Base-by-base conservation (phyloP, 352 stramenopile species). In the Blastocystis sp. region DNA sequence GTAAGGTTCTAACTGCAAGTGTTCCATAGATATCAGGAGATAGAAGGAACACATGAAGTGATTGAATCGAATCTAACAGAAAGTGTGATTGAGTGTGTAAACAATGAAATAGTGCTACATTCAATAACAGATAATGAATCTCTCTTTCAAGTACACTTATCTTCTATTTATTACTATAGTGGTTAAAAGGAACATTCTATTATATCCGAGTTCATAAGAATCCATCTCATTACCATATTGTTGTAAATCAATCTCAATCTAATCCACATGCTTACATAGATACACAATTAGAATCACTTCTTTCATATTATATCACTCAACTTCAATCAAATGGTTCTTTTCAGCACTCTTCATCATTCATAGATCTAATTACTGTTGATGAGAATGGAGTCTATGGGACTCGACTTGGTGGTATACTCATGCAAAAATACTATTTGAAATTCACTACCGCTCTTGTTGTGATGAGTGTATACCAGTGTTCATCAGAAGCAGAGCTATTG, bases 21-120 rank as follows among this genome's bases (percentile, higher is more conserved):
- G 69, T 51, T 12, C 21, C 21, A 35, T 29, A 80, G 69, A 58
- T 80, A 80, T 37, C 16, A 6, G n/a, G 29, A 35, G 21, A 21
- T 35, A 4, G 21, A 21, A 37, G 69, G 65, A 37, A 2, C 46
- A 16, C 69, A 59, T 4, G 46, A 32, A 21, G 12, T 11, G n/a
- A 63, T 80, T 27, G 69, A 80, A 37, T 80, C 69, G 11, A 58
- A 80, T 32, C 51, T 80, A 9, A 80, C 69, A 9, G 69, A 61
- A 19, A 29, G 46, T 32, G 65, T 80, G 46, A 59, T 58, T 12
- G 69, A 80, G 69, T 80, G 69, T 32, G 65, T 80, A 19, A 80
- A 80, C 69, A 80, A 80, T 37, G 69, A 80, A 29, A 80, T 80
- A 29, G 69, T 80, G 39, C 69, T 80, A 6, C 69, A 32, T 29